Conservation (phyloP, 345 rosid genomes). For the Eucalyptus brandiana region DNA sequence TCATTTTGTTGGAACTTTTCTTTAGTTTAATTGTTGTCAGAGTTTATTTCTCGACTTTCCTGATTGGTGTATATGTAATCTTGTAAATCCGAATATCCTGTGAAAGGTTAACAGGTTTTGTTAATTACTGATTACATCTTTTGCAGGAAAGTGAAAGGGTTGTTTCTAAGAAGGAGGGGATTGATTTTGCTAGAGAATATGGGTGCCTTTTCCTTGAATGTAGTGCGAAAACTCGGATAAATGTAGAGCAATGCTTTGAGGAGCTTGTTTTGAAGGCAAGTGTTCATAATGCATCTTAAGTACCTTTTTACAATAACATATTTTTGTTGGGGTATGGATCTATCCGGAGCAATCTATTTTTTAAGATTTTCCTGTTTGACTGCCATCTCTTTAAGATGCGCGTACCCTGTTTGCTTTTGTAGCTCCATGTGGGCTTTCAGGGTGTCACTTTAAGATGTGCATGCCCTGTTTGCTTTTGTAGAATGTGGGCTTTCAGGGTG, state of each 20-base stretch:
- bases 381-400: background rate
- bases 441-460: background rate
- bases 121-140: background rate
- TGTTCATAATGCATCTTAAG: background rate
- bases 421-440: too few relatives aligned
- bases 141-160: constrained; percentile 89
- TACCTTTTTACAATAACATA: background rate
- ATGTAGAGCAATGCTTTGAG: constrained; percentile 93
- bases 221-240: constrained; percentile 85
- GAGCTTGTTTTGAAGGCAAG: constrained; percentile 91
- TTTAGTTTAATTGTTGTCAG: background rate
- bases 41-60: background rate
- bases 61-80: background rate
- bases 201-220: constrained; percentile 94
- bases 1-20: background rate
- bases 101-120: background rate
- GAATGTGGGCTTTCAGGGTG: background rate
- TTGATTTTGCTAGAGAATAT: constrained; percentile 74
- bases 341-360: background rate
- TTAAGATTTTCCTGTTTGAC: background rate
- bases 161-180: constrained; percentile 84
- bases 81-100: background rate
- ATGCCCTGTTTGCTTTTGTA: background rate
- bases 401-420: too few relatives aligned
- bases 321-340: background rate